Base-by-base conservation (phyloP, 164 flowering plant genomes). In the Taxillus chinensis region DNA sequence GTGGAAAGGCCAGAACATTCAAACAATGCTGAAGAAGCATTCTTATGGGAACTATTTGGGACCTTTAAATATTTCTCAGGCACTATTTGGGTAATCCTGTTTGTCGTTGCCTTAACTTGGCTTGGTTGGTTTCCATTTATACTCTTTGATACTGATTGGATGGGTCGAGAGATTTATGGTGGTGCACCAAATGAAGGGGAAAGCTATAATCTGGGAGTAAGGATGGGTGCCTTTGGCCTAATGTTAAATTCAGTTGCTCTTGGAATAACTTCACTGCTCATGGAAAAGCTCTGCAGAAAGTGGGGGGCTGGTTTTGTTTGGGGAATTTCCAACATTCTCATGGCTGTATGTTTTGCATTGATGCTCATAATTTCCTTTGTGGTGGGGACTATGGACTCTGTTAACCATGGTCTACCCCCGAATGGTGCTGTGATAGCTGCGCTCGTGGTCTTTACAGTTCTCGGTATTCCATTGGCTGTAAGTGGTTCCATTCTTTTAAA, bases 71-170 rank as follows among this genome's bases (percentile, higher is more conserved):
- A 78, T 74, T 84, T 91, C 43, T 71, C 97, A 11, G 70, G 80
- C 41, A 45, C 84, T 6, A 70, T 89, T 61, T 87, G 96, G 97
- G 63, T 80, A 61, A 80, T 87, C 58, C 73, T 93, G 59, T 64
- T 73, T 67, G 88, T 91, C 39, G 86, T 89, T 57, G 83, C 89
- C 61, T 71, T 95, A 55, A 91, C 84, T 45, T 91, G 97, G 99
- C 68, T 87, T 59, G 99, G 95, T 38, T 95, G 97, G 96, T 91
- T 95, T 75, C 99, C 99, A 4, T 89, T 91, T 83, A 75, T 86
- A 73, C 93, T 95, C 58, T 91, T 79, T 73, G 99, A 95, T 72
- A 91, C 99, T 59, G 97, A 95, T 76, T 95, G 99, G 99, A 85
- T 95, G 93, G 99, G 97, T 45, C 78, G 99, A 51, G 97, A 95